Conservation (phyloP, 805 yeast species). For the Scheffersomyces ergatensis region DNA sequence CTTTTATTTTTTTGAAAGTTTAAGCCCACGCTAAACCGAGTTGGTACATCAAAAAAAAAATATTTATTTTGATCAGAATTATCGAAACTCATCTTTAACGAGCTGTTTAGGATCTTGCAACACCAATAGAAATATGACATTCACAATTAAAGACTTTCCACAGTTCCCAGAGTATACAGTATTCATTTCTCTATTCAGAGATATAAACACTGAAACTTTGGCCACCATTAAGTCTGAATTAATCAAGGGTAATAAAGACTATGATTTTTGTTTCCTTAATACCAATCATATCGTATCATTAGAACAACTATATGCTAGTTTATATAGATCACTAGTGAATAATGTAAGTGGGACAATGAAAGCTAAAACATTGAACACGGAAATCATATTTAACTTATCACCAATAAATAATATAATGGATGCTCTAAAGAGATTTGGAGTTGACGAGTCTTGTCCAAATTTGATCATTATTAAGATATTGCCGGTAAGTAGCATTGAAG, state of each 20-base stretch:
- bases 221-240: conserved; percentile 43
- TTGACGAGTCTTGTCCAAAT: conserved; percentile 45
- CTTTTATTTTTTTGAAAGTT: too few relatives aligned
- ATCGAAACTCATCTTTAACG: too few relatives aligned
- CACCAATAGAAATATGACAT: too few relatives aligned
- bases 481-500: conserved; percentile 12
- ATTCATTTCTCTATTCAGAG: conserved; percentile 41
- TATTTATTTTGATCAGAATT: too few relatives aligned
- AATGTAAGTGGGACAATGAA: conserved; percentile 44
- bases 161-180: conserved; percentile 43
- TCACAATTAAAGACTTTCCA: conserved; percentile 36
- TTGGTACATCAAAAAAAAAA: too few relatives aligned
- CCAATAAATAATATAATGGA: conserved; percentile 73
- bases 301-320: conserved; percentile 61
- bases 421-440: conserved; percentile 68
- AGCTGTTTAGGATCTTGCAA: too few relatives aligned
- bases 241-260: conserved; percentile 42
- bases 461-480: conserved; percentile 53
- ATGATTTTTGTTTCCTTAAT: conserved; percentile 66
- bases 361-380: conserved; percentile 70
- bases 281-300: conserved; percentile 54
- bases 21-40: too few relatives aligned
- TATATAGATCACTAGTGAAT: conserved; percentile 61
- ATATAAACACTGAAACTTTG: conserved; percentile 39
- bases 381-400: conserved; percentile 64